Evolutionary conservation across 257 asterid genomes (phyloP), one percentile per base, ranked within the genome.

Genomic region (Osmanthus fragrans): DNA sequence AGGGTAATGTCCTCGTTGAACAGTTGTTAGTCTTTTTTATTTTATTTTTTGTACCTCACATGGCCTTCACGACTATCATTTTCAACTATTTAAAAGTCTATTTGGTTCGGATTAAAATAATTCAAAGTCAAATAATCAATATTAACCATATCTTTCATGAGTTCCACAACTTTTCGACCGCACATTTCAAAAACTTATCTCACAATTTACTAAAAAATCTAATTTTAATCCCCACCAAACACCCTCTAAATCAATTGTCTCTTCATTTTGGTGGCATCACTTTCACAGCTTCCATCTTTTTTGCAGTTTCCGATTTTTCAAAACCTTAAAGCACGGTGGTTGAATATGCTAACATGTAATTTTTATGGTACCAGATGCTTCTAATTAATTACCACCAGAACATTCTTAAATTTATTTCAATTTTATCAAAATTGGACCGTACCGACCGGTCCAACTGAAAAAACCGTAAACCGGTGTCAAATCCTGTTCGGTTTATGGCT

Each of bases 1-100:
- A 39, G 65, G 77, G 69, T 79, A 69, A 77, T 9, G 37, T 56
- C 72, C 69, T 23, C 70, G 4, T 25, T 56, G 65, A n/a, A 49
- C 1, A 49, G 75, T 18, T 54, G 4, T 69, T 51, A 19, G 7
- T 25, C 3, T 21, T 4, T 63, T 63, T 23, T 2, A 29, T n/a
- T n/a, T n/a, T n/a, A n/a, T n/a, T n/a, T n/a, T n/a, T n/a, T 63
- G 45, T 29, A 25, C 67, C 56, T 18, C 21, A 63, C 15, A 18
- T 19, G 65, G 25, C 72, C 34, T 71, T 70, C 34, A 16, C 58
- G 71, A 37, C 60, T 29, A 9, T 66, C 19, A 25, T 39, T 80
- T 54, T 51, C n/a, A 69, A 36, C 67, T 36, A 16, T 39, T 33
- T 21, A 40, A 29, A 0, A n/a, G n/a, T n/a, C n/a, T n/a, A n/a